Conservation (phyloP, 257 asterid species). For the Nicotiana otophora region DNA sequence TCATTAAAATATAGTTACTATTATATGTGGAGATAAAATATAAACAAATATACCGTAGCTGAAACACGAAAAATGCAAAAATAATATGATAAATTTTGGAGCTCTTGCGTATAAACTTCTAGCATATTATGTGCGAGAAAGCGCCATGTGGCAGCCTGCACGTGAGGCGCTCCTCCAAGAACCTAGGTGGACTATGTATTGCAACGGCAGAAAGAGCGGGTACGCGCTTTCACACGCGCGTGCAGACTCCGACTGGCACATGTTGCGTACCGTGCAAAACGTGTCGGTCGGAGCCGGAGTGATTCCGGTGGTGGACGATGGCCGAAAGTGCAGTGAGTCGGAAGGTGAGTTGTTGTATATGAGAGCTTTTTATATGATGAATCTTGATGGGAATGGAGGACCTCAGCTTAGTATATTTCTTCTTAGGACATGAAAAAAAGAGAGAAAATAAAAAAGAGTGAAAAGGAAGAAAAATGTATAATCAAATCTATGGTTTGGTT, state of each 20-base stretch:
- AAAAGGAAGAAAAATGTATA: too few relatives aligned
- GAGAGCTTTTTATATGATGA: slow-evolving; percentile 93
- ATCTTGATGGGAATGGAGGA: slow-evolving; percentile 86
- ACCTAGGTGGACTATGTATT: slow-evolving; percentile 83
- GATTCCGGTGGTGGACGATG: slow-evolving; percentile 74
- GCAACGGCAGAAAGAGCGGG: slow-evolving; percentile 82
- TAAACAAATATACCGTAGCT: too few relatives aligned
- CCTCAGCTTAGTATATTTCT: slow-evolving; percentile 87
- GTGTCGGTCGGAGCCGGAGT: slow-evolving; percentile 91
- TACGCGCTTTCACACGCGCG: slow-evolving; percentile 52
- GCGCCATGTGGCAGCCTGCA: slow-evolving; percentile 21
- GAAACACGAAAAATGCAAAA: too few relatives aligned
- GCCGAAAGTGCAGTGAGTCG: slow-evolving; percentile 34
- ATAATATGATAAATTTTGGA: too few relatives aligned
- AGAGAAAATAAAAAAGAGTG: neutral
- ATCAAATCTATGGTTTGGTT: neutral
- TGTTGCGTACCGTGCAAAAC: slow-evolving; percentile 60
- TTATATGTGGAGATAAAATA: too few relatives aligned
- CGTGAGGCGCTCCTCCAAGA: slow-evolving; percentile 37
- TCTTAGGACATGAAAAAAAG: slow-evolving; percentile 53
- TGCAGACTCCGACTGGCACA: slow-evolving; percentile 63
- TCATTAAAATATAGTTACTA: too few relatives aligned
- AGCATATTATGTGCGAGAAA: slow-evolving; percentile 41
- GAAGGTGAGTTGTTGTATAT: slow-evolving; percentile 82
- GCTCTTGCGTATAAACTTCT: too few relatives aligned